phyloP scores from a whole-genome alignment of 768 basidiomycete genomes.

The Phlebiopsis gigantea region DNA sequence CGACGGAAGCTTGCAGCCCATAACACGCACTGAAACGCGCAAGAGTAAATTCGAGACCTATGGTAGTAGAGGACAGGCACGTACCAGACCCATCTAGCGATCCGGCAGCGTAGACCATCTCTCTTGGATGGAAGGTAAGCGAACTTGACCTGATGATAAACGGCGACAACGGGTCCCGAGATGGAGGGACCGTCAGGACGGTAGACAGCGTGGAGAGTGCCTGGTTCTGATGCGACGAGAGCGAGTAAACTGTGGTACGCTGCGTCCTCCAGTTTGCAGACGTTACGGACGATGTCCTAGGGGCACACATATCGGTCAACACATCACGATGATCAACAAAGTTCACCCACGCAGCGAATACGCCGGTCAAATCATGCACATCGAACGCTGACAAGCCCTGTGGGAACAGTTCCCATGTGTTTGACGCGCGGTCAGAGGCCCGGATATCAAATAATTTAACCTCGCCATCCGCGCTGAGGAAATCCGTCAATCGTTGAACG shows the following conservation, averaged over 20 bases:
- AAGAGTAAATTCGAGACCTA: constrained; percentile 12
- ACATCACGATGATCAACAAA: constrained; percentile 5
- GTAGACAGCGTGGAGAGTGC: constrained; percentile 47
- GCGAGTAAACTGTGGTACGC: constrained; percentile 53
- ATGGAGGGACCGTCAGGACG: constrained; percentile 49
- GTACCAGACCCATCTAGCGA: constrained; percentile 58
- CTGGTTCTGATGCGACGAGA: constrained; percentile 36
- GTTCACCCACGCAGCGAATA: constrained; percentile 75
- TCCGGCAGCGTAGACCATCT: constrained; percentile 79
- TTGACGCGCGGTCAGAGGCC: constrained; percentile 48
- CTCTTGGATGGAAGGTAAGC: constrained; percentile 76
- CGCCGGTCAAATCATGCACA: constrained; percentile 74
- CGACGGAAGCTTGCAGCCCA: constrained; percentile 48
- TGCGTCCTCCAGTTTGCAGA: constrained; percentile 63
- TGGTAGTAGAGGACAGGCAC: constrained; percentile 9
- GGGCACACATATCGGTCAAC: not conserved
- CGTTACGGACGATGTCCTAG: constrained; percentile 56
- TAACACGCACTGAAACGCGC: constrained; percentile 42
- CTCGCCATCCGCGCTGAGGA: constrained; percentile 79
- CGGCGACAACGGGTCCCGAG: constrained; percentile 49
- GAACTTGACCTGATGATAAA: constrained; percentile 61
- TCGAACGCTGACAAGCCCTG: constrained; percentile 82
- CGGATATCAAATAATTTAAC: constrained; percentile 92
- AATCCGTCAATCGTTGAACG: too few relatives aligned
- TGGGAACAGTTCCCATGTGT: constrained; percentile 60